Percentiles rank a stretch among this genome's conserved stretches.
Conservation (phyloP, 179 eudicot genomes). For the Camellia oleifera region DNA sequence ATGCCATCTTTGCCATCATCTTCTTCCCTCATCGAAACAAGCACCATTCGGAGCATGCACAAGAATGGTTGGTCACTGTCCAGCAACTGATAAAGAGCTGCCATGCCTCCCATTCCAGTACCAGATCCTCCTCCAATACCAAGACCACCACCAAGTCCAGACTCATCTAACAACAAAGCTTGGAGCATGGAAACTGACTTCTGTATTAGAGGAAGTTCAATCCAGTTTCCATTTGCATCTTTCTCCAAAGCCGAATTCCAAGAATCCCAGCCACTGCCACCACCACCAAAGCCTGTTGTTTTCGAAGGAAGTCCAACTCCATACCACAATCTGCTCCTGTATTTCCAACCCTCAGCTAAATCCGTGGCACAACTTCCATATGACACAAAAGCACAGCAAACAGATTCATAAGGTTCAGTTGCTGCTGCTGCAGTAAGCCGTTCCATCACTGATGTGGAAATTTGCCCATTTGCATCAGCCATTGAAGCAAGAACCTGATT, state of each 20-base stretch:
- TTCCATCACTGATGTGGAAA: slow-evolving; percentile 82
- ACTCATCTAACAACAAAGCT: slow-evolving; percentile 90
- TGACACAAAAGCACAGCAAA: slow-evolving; percentile 92
- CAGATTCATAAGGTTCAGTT: slow-evolving; percentile 97
- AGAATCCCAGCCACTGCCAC: slow-evolving; percentile 93
- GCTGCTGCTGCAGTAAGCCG: slow-evolving; percentile 97
- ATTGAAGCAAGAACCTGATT: slow-evolving; percentile 77
- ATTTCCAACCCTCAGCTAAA: slow-evolving; percentile 93
- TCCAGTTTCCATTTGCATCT: slow-evolving; percentile 82
- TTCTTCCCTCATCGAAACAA: slow-evolving; percentile 90
- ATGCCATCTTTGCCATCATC: slow-evolving; percentile 77
- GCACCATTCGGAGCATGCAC: slow-evolving; percentile 99
- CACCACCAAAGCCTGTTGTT: slow-evolving; percentile 73
- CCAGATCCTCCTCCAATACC: slow-evolving; percentile 99
- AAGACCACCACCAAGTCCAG: slow-evolving; percentile 98
- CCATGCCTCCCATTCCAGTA: slow-evolving; percentile 99
- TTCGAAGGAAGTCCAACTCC: slow-evolving; percentile 76
- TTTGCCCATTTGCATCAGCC: slow-evolving; percentile 87
- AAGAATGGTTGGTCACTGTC: slow-evolving; percentile 99
- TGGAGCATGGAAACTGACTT: slow-evolving; percentile 94
- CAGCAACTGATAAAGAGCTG: slow-evolving; percentile 90
- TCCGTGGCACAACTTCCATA: slow-evolving; percentile 89
- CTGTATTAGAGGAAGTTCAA: slow-evolving; percentile 83
- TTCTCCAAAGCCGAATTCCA: slow-evolving; percentile 87
- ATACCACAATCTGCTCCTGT: slow-evolving; percentile 89